These are phyloP conservation scores for Saccharomycopsis babjevae DNA, from an alignment of 805 yeast genomes.

Conservation along the genomic window DNA sequence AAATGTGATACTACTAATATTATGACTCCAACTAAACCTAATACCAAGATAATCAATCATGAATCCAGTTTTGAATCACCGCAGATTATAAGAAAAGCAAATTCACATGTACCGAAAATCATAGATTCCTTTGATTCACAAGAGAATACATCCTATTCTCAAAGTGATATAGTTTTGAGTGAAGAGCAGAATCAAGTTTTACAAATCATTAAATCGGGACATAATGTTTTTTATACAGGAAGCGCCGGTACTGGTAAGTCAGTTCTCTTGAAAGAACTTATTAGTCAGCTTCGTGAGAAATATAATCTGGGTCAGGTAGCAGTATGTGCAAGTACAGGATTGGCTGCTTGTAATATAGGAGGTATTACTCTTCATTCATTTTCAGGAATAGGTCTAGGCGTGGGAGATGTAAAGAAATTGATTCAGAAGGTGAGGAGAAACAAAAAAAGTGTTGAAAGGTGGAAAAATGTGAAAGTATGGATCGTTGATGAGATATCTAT, in stretches of 20 bases:
- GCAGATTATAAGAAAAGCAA: not conserved
- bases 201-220: slow-evolving; percentile 51
- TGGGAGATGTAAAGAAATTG: slow-evolving; percentile 38
- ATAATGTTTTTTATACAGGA: slow-evolving; percentile 83
- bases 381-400: slow-evolving; percentile 70
- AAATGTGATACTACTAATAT: not conserved
- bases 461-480: slow-evolving; percentile 49
- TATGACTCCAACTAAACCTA: not conserved
- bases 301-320: slow-evolving; percentile 49
- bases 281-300: slow-evolving; percentile 38
- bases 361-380: slow-evolving; percentile 71
- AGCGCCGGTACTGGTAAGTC: slow-evolving; percentile 99
- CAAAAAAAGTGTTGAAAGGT: slow-evolving; percentile 38
- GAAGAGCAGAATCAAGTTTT: slow-evolving; percentile 61
- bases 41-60: not conserved
- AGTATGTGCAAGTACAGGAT: slow-evolving; percentile 77
- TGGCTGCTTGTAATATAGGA: slow-evolving; percentile 75
- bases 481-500: slow-evolving; percentile 73
- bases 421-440: slow-evolving; percentile 44
- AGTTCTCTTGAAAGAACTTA: slow-evolving; percentile 58
- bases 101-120: not conserved
- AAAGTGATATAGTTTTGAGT: slow-evolving; percentile 26
- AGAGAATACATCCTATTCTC: not conserved
- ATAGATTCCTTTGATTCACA: slow-evolving; percentile 1
- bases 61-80: not conserved